phyloP scores from a whole-genome alignment of 495 filamentous ascomycete species.

The Xylaria grammica region DNA sequence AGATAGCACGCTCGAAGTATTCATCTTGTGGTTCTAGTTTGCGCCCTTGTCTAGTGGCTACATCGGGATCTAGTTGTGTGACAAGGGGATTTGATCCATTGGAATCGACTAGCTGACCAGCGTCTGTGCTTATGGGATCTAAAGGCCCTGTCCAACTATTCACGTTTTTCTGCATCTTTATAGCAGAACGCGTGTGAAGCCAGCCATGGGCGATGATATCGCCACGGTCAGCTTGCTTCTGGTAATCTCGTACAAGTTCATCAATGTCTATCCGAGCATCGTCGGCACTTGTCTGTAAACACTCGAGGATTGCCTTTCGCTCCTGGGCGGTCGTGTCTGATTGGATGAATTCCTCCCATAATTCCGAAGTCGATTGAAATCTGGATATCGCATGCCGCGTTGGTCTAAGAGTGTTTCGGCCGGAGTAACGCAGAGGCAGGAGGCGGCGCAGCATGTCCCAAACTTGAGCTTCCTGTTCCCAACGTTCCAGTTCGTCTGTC shows the following conservation, averaged over 20 bases:
- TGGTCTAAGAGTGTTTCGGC: slow-evolving; percentile 38
- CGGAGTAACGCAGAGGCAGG: slow-evolving; percentile 54
- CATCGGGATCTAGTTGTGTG: slow-evolving; percentile 95
- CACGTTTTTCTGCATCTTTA: slow-evolving; percentile 88
- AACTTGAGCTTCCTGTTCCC: slow-evolving; percentile 74
- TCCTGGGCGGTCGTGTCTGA: slow-evolving; percentile 63
- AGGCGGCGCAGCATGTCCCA: slow-evolving; percentile 81
- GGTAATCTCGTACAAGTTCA: slow-evolving; percentile 72
- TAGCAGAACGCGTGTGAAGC: slow-evolving; percentile 86
- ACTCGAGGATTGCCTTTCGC: slow-evolving; percentile 76
- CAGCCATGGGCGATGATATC: slow-evolving; percentile 82
- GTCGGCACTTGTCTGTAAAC: slow-evolving; percentile 77
- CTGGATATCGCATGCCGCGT: slow-evolving; percentile 35
- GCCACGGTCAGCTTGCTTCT: slow-evolving; percentile 65
- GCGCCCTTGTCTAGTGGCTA: slow-evolving; percentile 74
- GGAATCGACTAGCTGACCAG: slow-evolving; percentile 59
- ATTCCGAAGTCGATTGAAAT: slow-evolving; percentile 40
- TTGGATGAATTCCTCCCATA: slow-evolving; percentile 54
- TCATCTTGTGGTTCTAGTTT: slow-evolving; percentile 78
- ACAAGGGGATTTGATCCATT: slow-evolving; percentile 69
- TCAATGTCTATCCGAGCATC: slow-evolving; percentile 71
- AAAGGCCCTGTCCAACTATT: slow-evolving; percentile 66
- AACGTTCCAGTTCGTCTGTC: slow-evolving; percentile 41
- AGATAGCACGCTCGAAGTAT: slow-evolving; percentile 83
- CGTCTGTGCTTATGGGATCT: slow-evolving; percentile 61